phyloP scores from a whole-genome alignment of 83 land plant genomes.

The Diphasiastrum complanatum region DNA sequence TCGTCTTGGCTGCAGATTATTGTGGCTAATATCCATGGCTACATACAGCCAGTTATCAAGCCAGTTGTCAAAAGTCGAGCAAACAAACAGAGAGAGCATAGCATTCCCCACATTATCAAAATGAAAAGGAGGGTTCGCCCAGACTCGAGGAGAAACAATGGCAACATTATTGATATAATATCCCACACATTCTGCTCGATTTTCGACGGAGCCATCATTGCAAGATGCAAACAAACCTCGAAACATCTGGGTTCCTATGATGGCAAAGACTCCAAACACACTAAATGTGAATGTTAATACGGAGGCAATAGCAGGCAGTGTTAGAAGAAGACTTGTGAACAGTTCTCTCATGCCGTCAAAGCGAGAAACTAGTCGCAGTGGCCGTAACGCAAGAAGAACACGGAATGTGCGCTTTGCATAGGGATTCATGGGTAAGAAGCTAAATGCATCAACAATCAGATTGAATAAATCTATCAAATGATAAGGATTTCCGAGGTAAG shows the following conservation, averaged over 20 bases:
- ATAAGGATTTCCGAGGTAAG: not conserved
- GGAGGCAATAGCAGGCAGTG: constrained; percentile 3
- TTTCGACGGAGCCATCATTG: not conserved
- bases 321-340: not conserved
- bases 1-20: not conserved
- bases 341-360: not conserved
- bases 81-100: constrained; percentile 6
- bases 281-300: constrained; percentile 2
- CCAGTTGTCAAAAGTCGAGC: constrained; percentile 16
- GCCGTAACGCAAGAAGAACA: not conserved
- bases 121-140: constrained; percentile 4
- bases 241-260: constrained; percentile 3
- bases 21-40: constrained; percentile 2
- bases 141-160: not conserved
- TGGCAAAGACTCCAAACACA: constrained; percentile 1
- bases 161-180: not conserved
- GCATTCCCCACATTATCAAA: constrained; percentile 13
- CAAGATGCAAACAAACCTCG: constrained; percentile 1
- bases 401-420: not conserved
- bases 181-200: not conserved
- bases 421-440: not conserved
- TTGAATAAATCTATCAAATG: not conserved
- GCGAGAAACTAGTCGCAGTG: constrained; percentile 1
- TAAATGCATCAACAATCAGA: not conserved
- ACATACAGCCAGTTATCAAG: constrained; percentile 7